Evolutionary conservation across 2,329 filamentous ascomycete species (phyloP).

Genomic region (Anisogramma anomala): DNA sequence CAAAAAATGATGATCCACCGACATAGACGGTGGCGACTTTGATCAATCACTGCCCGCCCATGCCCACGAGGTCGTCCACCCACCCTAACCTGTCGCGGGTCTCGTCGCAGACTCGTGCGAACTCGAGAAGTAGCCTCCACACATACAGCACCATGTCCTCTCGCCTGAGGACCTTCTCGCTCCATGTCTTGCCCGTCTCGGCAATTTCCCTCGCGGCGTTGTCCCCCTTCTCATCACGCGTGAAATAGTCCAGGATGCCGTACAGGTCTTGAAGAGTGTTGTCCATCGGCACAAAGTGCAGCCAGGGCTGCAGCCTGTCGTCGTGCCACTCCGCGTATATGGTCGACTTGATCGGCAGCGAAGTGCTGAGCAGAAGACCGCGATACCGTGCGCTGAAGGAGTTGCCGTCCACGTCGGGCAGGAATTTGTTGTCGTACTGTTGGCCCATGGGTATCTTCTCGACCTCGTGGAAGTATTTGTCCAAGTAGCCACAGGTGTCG

Average conservation of each 20-base stretch:
- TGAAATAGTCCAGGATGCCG: conserved; percentile 52
- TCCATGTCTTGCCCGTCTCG: conserved; percentile 47
- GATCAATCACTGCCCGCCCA: background rate
- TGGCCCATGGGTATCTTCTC: conserved; percentile 30
- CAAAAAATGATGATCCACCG: no score
- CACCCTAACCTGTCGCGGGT: conserved; percentile 32
- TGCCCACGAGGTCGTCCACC: conserved; percentile 28
- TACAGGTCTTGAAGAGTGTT: conserved; percentile 58
- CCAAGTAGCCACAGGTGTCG: conserved; percentile 29
- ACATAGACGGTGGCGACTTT: background rate
- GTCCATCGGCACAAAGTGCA: conserved; percentile 62
- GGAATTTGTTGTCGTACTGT: conserved; percentile 49
- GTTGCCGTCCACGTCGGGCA: conserved; percentile 62
- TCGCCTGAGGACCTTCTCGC: conserved; percentile 45
- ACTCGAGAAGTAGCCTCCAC: conserved; percentile 48
- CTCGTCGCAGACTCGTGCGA: conserved; percentile 38
- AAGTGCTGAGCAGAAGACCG: conserved; percentile 51
- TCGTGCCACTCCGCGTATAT: conserved; percentile 69
- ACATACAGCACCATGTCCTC: conserved; percentile 59
- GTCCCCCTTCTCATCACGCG: conserved; percentile 40
- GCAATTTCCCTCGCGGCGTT: conserved; percentile 49
- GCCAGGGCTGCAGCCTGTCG: conserved; percentile 54
- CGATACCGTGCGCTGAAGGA: conserved; percentile 52
- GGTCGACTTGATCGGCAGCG: conserved; percentile 58
- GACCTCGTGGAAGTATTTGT: conserved; percentile 25